These are phyloP conservation scores for Pythium plurisporium DNA, from an alignment of 352 stramenopile genomes.

Conservation along the genomic window DNA sequence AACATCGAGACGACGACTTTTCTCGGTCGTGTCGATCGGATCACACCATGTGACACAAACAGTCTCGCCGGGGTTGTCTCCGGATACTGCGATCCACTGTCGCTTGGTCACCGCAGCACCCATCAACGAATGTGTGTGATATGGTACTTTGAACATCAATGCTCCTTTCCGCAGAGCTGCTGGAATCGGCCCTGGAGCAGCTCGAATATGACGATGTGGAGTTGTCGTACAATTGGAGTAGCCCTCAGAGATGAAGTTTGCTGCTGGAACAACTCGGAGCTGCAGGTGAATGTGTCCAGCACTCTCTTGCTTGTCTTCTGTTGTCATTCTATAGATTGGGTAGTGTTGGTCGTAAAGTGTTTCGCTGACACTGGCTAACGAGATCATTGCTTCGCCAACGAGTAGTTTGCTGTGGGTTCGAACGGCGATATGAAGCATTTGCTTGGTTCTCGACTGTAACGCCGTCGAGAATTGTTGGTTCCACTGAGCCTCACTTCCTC, in stretches of 20 bases:
- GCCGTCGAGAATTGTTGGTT: conserved; percentile 70
- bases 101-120: conserved; percentile 27
- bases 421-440: conserved; percentile 49
- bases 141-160: conserved; percentile 79
- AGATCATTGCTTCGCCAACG: conserved; percentile 52
- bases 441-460: conserved; percentile 46
- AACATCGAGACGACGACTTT: conserved; percentile 41
- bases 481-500: conserved; percentile 77
- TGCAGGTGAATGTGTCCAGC: conserved; percentile 64
- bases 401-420: conserved; percentile 65
- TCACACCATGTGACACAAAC: conserved; percentile 69
- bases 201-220: not conserved
- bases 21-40: conserved; percentile 41
- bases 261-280: conserved; percentile 52
- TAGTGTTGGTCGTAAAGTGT: conserved; percentile 66
- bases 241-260: not conserved
- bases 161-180: conserved; percentile 44
- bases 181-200: conserved; percentile 23
- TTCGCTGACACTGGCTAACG: conserved; percentile 36
- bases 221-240: not conserved
- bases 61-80: conserved; percentile 12
- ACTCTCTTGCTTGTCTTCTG: conserved; percentile 15
- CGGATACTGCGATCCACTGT: conserved; percentile 60
- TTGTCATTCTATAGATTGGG: conserved; percentile 29
- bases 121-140: conserved; percentile 48